Evolutionary conservation across 192 early-diverging fungal species (phyloP).

Genomic region (Dispira simplex): DNA sequence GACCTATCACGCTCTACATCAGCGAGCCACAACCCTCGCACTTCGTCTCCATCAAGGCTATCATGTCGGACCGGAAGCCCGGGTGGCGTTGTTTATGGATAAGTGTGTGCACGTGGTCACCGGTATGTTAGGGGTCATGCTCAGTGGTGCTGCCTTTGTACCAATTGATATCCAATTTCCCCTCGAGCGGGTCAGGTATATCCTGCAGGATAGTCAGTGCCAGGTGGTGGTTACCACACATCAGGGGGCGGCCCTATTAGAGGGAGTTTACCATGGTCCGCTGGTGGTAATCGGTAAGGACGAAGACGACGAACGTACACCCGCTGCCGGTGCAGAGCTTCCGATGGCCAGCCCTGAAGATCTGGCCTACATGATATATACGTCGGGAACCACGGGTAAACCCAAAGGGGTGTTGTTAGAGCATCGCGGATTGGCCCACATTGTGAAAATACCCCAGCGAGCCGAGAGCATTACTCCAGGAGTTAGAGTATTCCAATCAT

Average conservation of each 20-base stretch:
- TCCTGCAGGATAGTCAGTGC: neutral
- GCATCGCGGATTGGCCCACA: neutral
- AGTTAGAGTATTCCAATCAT: neutral
- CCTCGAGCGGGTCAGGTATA: neutral
- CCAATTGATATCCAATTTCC: constrained; percentile 4
- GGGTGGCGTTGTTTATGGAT: neutral
- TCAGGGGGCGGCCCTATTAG: neutral
- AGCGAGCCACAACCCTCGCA: neutral
- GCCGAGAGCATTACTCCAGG: neutral
- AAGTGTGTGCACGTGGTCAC: constrained; percentile 1
- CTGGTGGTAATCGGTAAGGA: neutral
- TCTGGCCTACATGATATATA: constrained; percentile 9
- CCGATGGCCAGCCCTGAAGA: neutral
- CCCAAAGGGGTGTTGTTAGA: constrained; percentile 10
- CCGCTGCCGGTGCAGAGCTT: neutral
- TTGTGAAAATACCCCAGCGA: neutral
- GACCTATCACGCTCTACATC: neutral
- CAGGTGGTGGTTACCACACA: neutral
- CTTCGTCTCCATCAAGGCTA: neutral
- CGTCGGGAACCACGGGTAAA: constrained; percentile 5
- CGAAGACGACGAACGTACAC: neutral
- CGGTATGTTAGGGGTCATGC: neutral
- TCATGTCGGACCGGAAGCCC: neutral
- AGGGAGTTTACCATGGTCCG: neutral
- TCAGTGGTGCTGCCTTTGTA: constrained; percentile 1